phyloP scores from a whole-genome alignment of 768 basidiomycete genomes.

The Chalciporus piperatus region DNA sequence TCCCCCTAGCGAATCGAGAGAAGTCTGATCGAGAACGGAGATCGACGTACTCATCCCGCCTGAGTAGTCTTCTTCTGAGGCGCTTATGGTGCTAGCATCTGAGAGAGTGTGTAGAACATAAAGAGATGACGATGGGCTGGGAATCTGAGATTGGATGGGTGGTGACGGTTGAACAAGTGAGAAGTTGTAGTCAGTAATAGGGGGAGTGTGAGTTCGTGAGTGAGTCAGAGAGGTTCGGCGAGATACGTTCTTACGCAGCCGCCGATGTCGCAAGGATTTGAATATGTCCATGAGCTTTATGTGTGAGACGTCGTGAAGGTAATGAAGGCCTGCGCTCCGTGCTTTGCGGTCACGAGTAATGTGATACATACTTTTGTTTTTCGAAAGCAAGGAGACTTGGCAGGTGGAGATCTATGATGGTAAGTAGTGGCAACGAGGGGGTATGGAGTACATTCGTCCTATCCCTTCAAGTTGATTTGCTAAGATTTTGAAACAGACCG shows the following conservation, averaged over 20 bases:
- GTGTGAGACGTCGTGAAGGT: slow-evolving; percentile 17
- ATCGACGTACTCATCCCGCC: slow-evolving; percentile 13
- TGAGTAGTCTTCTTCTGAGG: slow-evolving; percentile 8
- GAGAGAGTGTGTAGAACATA: slow-evolving; percentile 1
- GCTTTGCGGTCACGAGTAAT: slow-evolving; percentile 7
- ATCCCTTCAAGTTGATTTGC: no score
- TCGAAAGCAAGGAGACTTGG: slow-evolving; percentile 7
- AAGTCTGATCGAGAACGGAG: neutral
- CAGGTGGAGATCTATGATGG: no score
- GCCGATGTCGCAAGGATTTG: slow-evolving; percentile 19
- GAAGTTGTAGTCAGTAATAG: slow-evolving; percentile 4
- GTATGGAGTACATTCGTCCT: no score
- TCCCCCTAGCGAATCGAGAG: neutral
- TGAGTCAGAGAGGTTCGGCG: slow-evolving; percentile 3
- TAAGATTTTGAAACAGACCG: no score
- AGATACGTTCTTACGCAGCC: slow-evolving; percentile 6
- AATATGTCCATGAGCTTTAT: slow-evolving; percentile 19
- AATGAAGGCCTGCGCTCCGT: slow-evolving; percentile 3
- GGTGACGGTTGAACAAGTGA: slow-evolving; percentile 3
- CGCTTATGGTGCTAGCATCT: slow-evolving; percentile 8
- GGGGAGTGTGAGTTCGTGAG: slow-evolving; percentile 2
- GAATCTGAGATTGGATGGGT: neutral
- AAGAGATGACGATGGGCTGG: neutral
- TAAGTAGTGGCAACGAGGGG: no score
- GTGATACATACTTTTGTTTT: slow-evolving; percentile 11